These are phyloP conservation scores for Didymella lethalis DNA, from an alignment of 2,329 filamentous ascomycete genomes.

Conservation along the genomic window DNA sequence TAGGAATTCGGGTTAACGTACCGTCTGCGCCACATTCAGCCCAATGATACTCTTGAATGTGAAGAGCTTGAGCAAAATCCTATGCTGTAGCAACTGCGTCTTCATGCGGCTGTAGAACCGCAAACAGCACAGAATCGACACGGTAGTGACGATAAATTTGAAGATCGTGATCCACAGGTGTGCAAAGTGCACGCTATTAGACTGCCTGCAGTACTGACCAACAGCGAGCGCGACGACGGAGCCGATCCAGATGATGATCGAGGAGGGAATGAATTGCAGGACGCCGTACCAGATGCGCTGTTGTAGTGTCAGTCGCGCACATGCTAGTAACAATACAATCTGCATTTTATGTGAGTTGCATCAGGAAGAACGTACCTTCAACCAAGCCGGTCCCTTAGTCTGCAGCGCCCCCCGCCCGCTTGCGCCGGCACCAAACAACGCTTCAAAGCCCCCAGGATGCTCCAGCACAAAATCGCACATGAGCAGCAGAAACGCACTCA, in stretches of 20 bases:
- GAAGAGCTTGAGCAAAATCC: conserved; percentile 40
- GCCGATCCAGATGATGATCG: conserved; percentile 41
- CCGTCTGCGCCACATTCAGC: conserved; percentile 40
- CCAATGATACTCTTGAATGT: conserved; percentile 46
- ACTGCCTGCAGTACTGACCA: conserved; percentile 40
- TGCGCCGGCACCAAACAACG: conserved; percentile 37
- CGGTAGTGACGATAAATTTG: conserved; percentile 28
- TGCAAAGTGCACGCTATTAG: conserved; percentile 41
- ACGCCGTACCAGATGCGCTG: conserved; percentile 43
- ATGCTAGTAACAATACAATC: too few relatives aligned
- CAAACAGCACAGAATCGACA: conserved; percentile 35
- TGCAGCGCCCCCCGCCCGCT: conserved; percentile 24
- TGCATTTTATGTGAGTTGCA: neutral
- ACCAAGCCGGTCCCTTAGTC: conserved; percentile 31
- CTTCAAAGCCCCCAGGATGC: conserved; percentile 38
- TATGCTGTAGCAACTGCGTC: conserved; percentile 32
- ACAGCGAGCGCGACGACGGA: conserved; percentile 34
- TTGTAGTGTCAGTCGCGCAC: neutral
- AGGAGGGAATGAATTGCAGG: conserved; percentile 43
- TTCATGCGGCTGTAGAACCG: conserved; percentile 38
- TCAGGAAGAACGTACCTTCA: conserved; percentile 32
- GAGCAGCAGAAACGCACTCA: conserved; percentile 41
- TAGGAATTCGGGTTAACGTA: conserved; percentile 19
- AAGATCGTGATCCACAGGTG: conserved; percentile 44
- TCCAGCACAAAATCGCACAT: conserved; percentile 44